Base-by-base conservation (phyloP, 2,329 filamentous ascomycete genomes). In the Gliomastix tumulicola region DNA sequence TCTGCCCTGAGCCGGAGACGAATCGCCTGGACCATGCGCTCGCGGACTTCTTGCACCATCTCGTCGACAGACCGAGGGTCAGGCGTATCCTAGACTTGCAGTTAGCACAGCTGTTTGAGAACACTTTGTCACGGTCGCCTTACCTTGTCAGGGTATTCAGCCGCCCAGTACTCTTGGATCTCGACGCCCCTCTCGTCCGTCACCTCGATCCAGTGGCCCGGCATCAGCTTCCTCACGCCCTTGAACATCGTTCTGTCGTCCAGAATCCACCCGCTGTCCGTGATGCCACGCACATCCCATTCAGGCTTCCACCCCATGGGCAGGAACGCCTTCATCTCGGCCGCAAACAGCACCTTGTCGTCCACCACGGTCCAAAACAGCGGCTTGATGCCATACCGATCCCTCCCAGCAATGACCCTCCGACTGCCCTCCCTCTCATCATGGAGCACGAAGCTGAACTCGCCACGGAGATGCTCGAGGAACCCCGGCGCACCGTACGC, bases 381-480 rank as follows among this genome's bases (percentile, higher is more conserved):
- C 3, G 73, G 71, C 49, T 78, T 78, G 46, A 78, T 70, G 4
- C 74, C 74, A 47, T 66, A 76, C 1, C 73, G 63, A 47, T 79
- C 74, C 15, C 71, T 53, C 2, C 59, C 71, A 0, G 65, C 69
- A 25, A 77, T 50, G 28, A 75, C 54, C 1, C 58, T 40, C 37
- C 63, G 49, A 2, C 51, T 47, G 12, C 56, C 52, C 12, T 60
- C 32, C 4, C 34, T 21, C 4, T 38, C 59, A 42, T 78, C 72
- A 38, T 66, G 73, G 2, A 77, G 46, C 11, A 71, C 64, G 13
- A 75, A 56, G 2, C 71, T 61, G 43, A 76, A 77, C 44, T 78
- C 74, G 16, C 73, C 73, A 6, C 71, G 60, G 4, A 77, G 54
- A 38, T 71, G 59, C 16, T 52, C 45, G 7, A 62, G 44, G 22